Evolutionary conservation across 139 green algal species (phyloP).

Genomic region (Chlamydomonas applanata): DNA sequence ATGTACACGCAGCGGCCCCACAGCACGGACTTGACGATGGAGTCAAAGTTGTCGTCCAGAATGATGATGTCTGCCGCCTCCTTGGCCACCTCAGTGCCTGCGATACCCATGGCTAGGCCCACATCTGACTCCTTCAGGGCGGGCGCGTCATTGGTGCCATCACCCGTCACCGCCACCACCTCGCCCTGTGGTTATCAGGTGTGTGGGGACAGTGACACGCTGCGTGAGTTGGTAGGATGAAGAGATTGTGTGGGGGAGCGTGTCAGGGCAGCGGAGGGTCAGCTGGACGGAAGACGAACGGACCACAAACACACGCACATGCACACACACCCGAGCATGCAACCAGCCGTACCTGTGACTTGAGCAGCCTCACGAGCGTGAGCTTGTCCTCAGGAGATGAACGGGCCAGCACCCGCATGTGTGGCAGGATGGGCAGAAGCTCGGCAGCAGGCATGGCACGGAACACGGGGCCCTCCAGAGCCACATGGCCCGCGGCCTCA

Average conservation of each 20-base stretch:
- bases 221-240: no score
- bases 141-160: conserved; percentile 97
- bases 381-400: conserved; percentile 95
- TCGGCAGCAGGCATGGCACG: conserved; percentile 66
- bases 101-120: conserved; percentile 96
- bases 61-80: no score
- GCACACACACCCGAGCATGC: not conserved
- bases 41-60: conserved; percentile 93
- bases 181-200: no score
- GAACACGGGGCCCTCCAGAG: conserved; percentile 81
- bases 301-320: no score
- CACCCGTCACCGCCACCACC: conserved; percentile 94
- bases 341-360: conserved; percentile 29
- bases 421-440: conserved; percentile 58
- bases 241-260: no score
- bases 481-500: conserved; percentile 45
- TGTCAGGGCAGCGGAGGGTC: no score
- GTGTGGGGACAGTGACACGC: no score
- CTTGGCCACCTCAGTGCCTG: conserved; percentile 9
- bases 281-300: not conserved
- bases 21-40: conserved; percentile 94
- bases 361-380: conserved; percentile 86
- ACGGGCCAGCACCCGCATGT: conserved; percentile 89
- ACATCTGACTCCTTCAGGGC: conserved; percentile 96
- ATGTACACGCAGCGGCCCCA: conserved; percentile 94